Base-by-base conservation (phyloP, 345 rosid species). In the Eucalyptus brandiana region DNA sequence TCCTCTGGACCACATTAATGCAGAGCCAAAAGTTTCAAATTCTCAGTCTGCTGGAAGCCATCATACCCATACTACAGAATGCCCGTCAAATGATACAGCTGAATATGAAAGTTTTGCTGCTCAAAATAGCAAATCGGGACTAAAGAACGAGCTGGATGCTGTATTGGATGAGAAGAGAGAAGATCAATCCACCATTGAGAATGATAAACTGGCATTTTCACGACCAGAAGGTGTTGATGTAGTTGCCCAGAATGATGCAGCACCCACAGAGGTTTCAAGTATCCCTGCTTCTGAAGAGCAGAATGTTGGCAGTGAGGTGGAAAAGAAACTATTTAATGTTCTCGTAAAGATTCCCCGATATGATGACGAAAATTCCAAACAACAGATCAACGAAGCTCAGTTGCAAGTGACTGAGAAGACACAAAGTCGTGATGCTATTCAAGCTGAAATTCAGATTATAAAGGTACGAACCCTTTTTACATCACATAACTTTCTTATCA, bases 301-400 rank as follows among this genome's bases (percentile, higher is more conserved):
- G 54, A 80, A 90, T 50, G 90, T 87, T 42, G 89, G 69, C 44
- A 80, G 89, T 60, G 95, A 94, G 89, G 94, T 91, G 87, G 95
- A 91, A 92, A 95, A 51, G 92, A 91, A 88, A 89, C 93, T 93
- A 32, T 96, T 93, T 87, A 91, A 96, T 93, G 92, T 83, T 91
- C 92, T 95, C 58, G 87, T 95, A 62, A 95, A 83, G 93, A 87
- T 95, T 93, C 97, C 98, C n/a, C 93, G 96, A 92, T 93, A 91
- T 90, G 94, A 95, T 87, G 95, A 93, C 47, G 94, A 92, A 83
- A 91, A 89, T 88, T 88, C 95, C 48, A 90, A 91, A 86, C 96
- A 94, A 87, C 93, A 95, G 92, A 94, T 96, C 90, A 93, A 90
- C 81, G 91, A 88, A 80, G 94, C 96, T 81, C 94, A 94, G 89